Percentiles rank a stretch among this genome's conserved stretches.
phyloP scores from a whole-genome alignment of 179 eudicot species.

The Gypsophila paniculata region DNA sequence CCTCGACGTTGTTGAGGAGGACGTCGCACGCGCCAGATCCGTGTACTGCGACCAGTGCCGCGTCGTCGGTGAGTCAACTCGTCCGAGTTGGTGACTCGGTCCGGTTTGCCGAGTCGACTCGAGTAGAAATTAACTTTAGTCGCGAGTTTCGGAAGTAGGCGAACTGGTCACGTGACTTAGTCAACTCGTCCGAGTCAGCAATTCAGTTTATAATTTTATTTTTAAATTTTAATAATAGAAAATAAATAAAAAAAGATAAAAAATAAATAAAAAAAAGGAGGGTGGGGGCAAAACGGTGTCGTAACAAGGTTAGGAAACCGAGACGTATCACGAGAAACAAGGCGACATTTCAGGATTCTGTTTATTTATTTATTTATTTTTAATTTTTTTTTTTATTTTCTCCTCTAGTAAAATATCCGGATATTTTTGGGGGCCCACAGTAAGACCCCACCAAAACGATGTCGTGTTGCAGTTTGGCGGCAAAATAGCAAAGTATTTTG shows the following conservation, averaged over 20 bases:
- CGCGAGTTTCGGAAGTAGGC: background rate
- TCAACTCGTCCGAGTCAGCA: constrained; percentile 6
- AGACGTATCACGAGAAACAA: constrained; percentile 4
- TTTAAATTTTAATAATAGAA: too few species aligned
- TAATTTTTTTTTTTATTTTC: too few species aligned
- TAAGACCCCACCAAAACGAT: background rate
- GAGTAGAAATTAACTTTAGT: too few species aligned
- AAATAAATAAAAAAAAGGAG: background rate
- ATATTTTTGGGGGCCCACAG: constrained; percentile 9
- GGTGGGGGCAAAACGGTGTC: constrained; percentile 19
- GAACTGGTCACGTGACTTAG: background rate
- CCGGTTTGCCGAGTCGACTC: background rate
- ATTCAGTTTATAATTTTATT: background rate
- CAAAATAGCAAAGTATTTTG: background rate
- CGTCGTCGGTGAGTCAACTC: constrained; percentile 81
- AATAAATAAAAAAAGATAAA: too few species aligned
- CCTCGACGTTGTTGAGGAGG: constrained; percentile 81
- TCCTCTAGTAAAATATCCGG: background rate
- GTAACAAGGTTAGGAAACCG: constrained; percentile 11
- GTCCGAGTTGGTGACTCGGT: constrained; percentile 29
- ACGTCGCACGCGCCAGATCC: constrained; percentile 73
- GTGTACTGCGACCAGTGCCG: constrained; percentile 95
- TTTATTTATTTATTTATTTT: too few species aligned
- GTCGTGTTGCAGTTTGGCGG: constrained; percentile 12
- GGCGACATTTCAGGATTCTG: constrained; percentile 5